phyloP scores from a whole-genome alignment of 1,284 basidiomycete species.

The Microbotryum silenes-acaulis region DNA sequence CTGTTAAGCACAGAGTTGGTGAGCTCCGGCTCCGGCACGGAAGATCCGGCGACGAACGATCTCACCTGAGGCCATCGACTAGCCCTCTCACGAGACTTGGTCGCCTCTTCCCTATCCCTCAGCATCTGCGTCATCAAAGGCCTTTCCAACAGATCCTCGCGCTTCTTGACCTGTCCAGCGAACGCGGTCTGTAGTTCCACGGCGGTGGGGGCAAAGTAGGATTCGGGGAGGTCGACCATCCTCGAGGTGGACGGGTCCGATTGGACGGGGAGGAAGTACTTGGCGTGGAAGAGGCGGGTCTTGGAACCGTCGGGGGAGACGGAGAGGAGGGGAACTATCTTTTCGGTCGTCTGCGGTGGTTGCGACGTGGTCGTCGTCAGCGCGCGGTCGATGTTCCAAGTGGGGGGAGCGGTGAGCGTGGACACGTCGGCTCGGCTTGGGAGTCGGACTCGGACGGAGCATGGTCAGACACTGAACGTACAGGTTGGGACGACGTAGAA shows the following conservation, averaged over 20 bases:
- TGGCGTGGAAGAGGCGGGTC: conserved; percentile 13
- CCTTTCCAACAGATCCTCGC: conserved; percentile 61
- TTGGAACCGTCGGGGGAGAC: conserved; percentile 10
- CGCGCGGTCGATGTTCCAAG: background rate
- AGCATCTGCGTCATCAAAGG: conserved; percentile 63
- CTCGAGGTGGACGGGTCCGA: background rate
- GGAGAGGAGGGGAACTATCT: conserved; percentile 10
- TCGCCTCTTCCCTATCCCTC: conserved; percentile 54
- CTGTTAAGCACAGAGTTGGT: conserved; percentile 41
- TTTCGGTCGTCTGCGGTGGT: too few species aligned
- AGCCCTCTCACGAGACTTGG: conserved; percentile 47
- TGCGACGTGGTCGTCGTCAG: too few species aligned
- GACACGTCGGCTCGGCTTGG: background rate
- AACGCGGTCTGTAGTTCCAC: conserved; percentile 62
- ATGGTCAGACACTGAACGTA: too few species aligned
- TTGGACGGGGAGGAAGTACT: conserved; percentile 15
- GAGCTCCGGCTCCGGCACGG: conserved; percentile 2
- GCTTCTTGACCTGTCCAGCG: conserved; percentile 55
- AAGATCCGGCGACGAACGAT: background rate
- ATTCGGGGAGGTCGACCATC: conserved; percentile 51
- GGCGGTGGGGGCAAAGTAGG: conserved; percentile 64
- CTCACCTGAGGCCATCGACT: conserved; percentile 64
- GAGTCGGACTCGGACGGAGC: background rate
- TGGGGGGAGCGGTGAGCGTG: background rate
- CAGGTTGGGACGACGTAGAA: too few species aligned